Evolutionary conservation across 148 eudicot genomes (phyloP), one percentile per base, ranked within the genome.

Genomic region (Persicaria maculosa): DNA sequence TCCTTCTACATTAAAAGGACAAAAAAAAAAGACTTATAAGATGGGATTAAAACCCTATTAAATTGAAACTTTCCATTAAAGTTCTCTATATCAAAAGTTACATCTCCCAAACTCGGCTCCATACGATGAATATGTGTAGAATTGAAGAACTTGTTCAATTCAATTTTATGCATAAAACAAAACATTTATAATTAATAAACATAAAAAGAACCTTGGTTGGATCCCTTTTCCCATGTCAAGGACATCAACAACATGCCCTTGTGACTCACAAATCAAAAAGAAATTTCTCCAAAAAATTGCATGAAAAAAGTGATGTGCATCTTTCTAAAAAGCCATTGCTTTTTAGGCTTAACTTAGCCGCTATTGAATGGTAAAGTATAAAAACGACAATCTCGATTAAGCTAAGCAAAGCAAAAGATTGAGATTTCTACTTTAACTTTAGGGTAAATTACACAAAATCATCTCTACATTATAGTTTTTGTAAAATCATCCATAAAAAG

Each of bases 231-330:
- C 20, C 15, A 4, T 59, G 4, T 17, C 55, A 57, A 6, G 68
- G 15, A 62, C 68, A 31, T 62, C 44, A 62, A 20, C 47, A 65
- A 14, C 70, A 40, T 43, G 70, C 70, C 69, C 43, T 65, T 65
- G 19, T 65, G 70, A 65, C 70, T 65, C 70, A 40, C 12, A 40
- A 65, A 65, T 59, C 19, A 59, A 59, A 53, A 22, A 59, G 67
- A 59, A 36, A 10, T 12, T 15, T 52, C 43, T 19, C 31, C 40
- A 59, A 59, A 59, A n/a, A 59, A 16, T 7, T 54, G 19, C 43
- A 2, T 59, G 67, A 59, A 59, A 59, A 14, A 31, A 31, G 40
- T 31, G 40, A 31, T 31, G 40, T 31, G 67, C 17, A 14, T 52
- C 55, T 59, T 59, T 59, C 12, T 59, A 48, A 48, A 48, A 48